Evolutionary conservation across 2,329 filamentous ascomycete genomes (phyloP), one percentile per base, ranked within the genome.

Genomic region (Aspergillus pseudoglaucus): DNA sequence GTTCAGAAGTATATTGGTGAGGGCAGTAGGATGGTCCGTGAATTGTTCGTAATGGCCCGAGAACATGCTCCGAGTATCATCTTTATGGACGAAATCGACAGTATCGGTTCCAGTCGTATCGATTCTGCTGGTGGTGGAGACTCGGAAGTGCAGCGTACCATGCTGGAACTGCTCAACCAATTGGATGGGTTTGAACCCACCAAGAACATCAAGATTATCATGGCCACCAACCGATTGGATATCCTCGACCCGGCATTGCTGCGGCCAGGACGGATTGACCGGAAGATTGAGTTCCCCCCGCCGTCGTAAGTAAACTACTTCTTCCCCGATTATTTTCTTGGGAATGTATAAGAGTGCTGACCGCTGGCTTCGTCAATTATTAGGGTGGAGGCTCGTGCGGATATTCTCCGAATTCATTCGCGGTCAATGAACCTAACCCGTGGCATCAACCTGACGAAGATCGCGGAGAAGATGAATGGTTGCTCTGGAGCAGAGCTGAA

Each of bases 41-140:
- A 98, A 74, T 80, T 98, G 45, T 98, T 98, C 79, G 88, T 98
- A 67, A 98, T 98, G 93, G 93, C 93, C 23, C 82, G 93, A 72
- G 93, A 98, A 69, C 93, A 98, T 62, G 93, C 93, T 1, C 93
- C 93, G 18, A 95, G 88, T 58, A 98, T 98, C 73, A 98, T 98
- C 72, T 98, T 98, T 78, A 98, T 98, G 93, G 93, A 98, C 70
- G 93, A 98, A 73, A 97, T 98, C 71, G 93, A 98, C 77, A 95
- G 88, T 59, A 98, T 98, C 71, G 93, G 93, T 55, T 96, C 90
- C 30, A 95, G 90, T 51, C 88, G 93, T 72, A 91, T 98, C 46
- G 93, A 98, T 68, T 91, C 91, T 22, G 94, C 88, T 49, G 94
- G 88, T 17, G 90, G 90, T 46, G 93, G 93, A 64, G 93, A 98